These are phyloP conservation scores for Sporothrix globosa DNA, from an alignment of 2,329 filamentous ascomycete species.

Conservation along the genomic window DNA sequence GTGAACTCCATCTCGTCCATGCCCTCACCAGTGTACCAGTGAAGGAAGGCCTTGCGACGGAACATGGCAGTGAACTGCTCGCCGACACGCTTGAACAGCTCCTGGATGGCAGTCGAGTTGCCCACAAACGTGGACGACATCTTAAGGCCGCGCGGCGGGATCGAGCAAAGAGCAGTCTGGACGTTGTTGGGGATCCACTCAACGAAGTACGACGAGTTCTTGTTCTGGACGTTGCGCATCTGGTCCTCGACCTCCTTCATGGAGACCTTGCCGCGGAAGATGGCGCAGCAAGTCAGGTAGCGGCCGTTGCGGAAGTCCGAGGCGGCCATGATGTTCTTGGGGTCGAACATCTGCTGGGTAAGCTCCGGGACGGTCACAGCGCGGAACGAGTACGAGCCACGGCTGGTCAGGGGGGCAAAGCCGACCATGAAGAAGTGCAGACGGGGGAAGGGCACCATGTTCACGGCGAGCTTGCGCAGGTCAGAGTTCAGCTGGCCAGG, in stretches of 20 bases:
- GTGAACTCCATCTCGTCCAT: slow-evolving; percentile 99
- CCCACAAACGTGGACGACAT: slow-evolving; percentile 99
- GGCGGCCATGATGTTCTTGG: slow-evolving; percentile 99
- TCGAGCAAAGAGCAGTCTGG: slow-evolving; percentile 98
- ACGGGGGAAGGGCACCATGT: slow-evolving; percentile 99
- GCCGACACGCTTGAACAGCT: slow-evolving; percentile 99
- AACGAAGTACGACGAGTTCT: slow-evolving; percentile 99
- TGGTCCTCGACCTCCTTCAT: slow-evolving; percentile 99
- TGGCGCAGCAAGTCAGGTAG: slow-evolving; percentile 98
- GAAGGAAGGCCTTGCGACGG: slow-evolving; percentile 99
- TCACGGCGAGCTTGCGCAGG: slow-evolving; percentile 98
- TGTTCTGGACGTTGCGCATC: slow-evolving; percentile 99
- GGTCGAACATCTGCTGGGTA: slow-evolving; percentile 99
- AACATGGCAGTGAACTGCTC: slow-evolving; percentile 99
- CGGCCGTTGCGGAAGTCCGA: slow-evolving; percentile 99
- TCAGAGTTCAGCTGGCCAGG: slow-evolving; percentile 99
- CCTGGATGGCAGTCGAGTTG: slow-evolving; percentile 99
- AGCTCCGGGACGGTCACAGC: slow-evolving; percentile 96
- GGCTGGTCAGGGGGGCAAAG: slow-evolving; percentile 95
- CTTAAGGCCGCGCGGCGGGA: slow-evolving; percentile 95
- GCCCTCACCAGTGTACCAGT: slow-evolving; percentile 99
- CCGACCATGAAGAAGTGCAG: slow-evolving; percentile 99
- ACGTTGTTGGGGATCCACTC: slow-evolving; percentile 99
- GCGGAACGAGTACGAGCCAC: slow-evolving; percentile 86
- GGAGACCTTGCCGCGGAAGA: slow-evolving; percentile 98